A percentile compares a stretch with the other conserved stretches of the same genome.
phyloP scores from a whole-genome alignment of 805 yeast species.

The Candida sphagnicola region DNA sequence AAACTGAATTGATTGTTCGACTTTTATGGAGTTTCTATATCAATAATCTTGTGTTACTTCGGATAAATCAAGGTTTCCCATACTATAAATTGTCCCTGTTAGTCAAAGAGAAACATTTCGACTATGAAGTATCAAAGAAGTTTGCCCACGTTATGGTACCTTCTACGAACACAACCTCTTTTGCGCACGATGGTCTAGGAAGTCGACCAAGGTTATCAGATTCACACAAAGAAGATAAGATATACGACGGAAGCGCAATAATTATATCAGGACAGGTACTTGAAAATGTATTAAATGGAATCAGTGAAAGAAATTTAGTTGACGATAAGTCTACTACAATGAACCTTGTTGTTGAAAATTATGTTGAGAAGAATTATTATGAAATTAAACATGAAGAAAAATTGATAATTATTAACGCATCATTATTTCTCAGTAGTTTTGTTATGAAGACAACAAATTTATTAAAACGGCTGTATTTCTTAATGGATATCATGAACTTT shows the following conservation, averaged over 20 bases:
- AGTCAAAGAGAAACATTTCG: conserved; percentile 7
- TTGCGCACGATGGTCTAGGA: no score
- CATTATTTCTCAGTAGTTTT: conserved; percentile 27
- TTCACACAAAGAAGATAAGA: conserved; percentile 3
- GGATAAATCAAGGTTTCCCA: conserved; percentile 18
- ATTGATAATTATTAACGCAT: conserved; percentile 30
- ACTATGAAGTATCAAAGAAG: conserved; percentile 11
- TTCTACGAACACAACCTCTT: conserved; percentile 7
- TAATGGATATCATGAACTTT: conserved; percentile 33
- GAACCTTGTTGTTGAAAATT: conserved; percentile 6
- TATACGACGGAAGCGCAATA: conserved; percentile 7
- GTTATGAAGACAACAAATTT: conserved; percentile 22
- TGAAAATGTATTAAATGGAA: conserved; percentile 10
- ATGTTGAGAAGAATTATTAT: conserved; percentile 5
- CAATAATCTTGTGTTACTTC: conserved; percentile 10
- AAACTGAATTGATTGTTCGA: conserved; percentile 18
- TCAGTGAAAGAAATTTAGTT: conserved; percentile 8
- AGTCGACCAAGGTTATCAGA: conserved; percentile 6
- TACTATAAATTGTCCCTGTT: conserved; percentile 10
- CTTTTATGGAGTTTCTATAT: conserved; percentile 22
- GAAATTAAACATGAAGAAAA: conserved; percentile 13
- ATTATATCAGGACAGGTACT: conserved; percentile 9
- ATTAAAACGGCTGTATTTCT: conserved; percentile 14
- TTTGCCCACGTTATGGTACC: conserved; percentile 17
- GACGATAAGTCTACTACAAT: conserved; percentile 7